These are phyloP conservation scores for Fusarium sp. DNA, from an alignment of 2,329 filamentous ascomycete genomes.

Conservation along the genomic window DNA sequence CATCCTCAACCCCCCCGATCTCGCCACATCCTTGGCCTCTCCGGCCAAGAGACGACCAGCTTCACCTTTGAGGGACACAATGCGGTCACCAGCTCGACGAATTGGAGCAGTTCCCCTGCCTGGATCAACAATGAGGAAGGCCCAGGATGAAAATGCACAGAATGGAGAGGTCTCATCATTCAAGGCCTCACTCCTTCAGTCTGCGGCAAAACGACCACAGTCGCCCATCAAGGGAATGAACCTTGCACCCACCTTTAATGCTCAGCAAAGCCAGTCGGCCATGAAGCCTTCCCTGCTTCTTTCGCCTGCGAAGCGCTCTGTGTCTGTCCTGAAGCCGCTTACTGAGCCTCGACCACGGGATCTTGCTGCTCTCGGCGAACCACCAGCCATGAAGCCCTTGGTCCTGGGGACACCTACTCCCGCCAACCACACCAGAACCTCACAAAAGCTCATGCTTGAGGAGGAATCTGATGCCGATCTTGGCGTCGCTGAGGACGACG, in stretches of 20 bases:
- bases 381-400: constrained; percentile 53
- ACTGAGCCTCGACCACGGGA: constrained; percentile 43
- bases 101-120: constrained; percentile 48
- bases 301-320: constrained; percentile 63
- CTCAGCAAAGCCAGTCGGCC: constrained; percentile 51
- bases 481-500: constrained; percentile 45
- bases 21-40: constrained; percentile 58
- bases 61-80: constrained; percentile 65
- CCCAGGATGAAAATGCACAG: constrained; percentile 18
- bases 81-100: constrained; percentile 67
- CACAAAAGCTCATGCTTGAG: constrained; percentile 53
- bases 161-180: constrained; percentile 46
- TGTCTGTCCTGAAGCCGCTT: constrained; percentile 50
- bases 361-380: constrained; percentile 39
- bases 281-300: constrained; percentile 60
- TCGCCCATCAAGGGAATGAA: constrained; percentile 57
- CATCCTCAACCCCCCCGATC: constrained; percentile 51
- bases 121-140: constrained; percentile 49
- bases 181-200: constrained; percentile 61
- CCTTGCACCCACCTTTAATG: constrained; percentile 41
- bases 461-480: constrained; percentile 43
- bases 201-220: constrained; percentile 63
- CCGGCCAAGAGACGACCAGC: constrained; percentile 67
- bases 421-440: constrained; percentile 44
- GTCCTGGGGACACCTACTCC: constrained; percentile 48